Conservation (phyloP, 257 asterid genomes). For the Echium plantagineum region DNA sequence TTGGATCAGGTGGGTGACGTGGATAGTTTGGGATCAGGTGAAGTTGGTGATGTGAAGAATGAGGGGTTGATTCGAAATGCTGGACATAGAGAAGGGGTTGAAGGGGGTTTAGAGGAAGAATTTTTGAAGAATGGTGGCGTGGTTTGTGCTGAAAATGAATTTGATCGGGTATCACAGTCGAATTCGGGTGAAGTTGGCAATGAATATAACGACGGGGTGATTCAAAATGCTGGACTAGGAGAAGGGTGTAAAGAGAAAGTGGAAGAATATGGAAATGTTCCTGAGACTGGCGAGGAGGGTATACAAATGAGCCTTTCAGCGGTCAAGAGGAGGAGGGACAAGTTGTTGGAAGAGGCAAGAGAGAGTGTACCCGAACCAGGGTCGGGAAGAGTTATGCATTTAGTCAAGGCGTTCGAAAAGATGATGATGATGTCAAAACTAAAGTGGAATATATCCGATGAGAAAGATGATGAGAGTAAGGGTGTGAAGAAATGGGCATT, state of each 20-base stretch:
- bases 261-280: no score
- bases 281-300: no score
- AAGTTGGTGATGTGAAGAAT: no score
- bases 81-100: no score
- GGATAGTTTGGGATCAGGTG: no score
- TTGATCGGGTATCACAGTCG: background rate
- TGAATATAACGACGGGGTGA: no score
- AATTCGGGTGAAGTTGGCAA: background rate
- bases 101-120: no score
- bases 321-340: slow-evolving; percentile 51
- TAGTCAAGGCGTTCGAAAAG: slow-evolving; percentile 78
- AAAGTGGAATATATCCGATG: slow-evolving; percentile 29
- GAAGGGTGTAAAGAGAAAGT: no score
- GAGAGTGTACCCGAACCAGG: slow-evolving; percentile 46
- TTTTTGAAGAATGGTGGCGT: slow-evolving; percentile 21
- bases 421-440: slow-evolving; percentile 18
- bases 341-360: slow-evolving; percentile 45
- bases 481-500: slow-evolving; percentile 31
- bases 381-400: slow-evolving; percentile 65
- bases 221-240: no score
- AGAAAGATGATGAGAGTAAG: slow-evolving; percentile 29
- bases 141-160: background rate
- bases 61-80: no score
- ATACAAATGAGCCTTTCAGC: background rate
- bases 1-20: no score